These are phyloP conservation scores for Penicillium hesseltinei DNA, from an alignment of 2,329 filamentous ascomycete species.

Conservation along the genomic window DNA sequence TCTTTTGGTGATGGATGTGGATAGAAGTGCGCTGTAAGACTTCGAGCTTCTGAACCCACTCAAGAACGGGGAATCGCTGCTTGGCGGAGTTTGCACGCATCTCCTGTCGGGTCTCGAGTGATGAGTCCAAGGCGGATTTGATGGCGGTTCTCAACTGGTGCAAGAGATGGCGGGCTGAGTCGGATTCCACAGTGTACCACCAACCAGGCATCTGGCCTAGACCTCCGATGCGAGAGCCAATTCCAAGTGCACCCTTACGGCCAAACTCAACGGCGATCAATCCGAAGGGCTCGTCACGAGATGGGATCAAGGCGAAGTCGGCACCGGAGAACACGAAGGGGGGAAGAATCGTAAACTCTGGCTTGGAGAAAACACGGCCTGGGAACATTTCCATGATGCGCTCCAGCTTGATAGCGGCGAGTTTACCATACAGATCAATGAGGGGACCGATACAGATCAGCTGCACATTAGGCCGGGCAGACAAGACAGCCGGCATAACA, in stretches of 20 bases:
- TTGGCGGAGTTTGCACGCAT: slow-evolving; percentile 65
- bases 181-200: slow-evolving; percentile 69
- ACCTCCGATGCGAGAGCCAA: slow-evolving; percentile 65
- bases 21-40: slow-evolving; percentile 62
- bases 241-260: slow-evolving; percentile 65
- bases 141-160: slow-evolving; percentile 66
- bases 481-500: slow-evolving; percentile 62
- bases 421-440: slow-evolving; percentile 67
- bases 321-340: slow-evolving; percentile 66
- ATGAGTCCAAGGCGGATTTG: slow-evolving; percentile 58
- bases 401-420: slow-evolving; percentile 63
- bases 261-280: slow-evolving; percentile 68
- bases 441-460: slow-evolving; percentile 65
- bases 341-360: slow-evolving; percentile 65
- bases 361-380: slow-evolving; percentile 65
- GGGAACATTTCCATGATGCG: slow-evolving; percentile 65
- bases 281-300: slow-evolving; percentile 67
- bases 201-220: slow-evolving; percentile 68
- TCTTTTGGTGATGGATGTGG: slow-evolving; percentile 52
- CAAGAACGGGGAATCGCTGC: slow-evolving; percentile 65
- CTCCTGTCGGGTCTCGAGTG: slow-evolving; percentile 53
- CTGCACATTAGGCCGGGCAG: slow-evolving; percentile 59
- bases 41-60: slow-evolving; percentile 65
- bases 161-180: slow-evolving; percentile 61
- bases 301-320: slow-evolving; percentile 67